These are phyloP conservation scores for Dryadomyces quercivorus DNA, from an alignment of 2,329 filamentous ascomycete species.

Conservation along the genomic window DNA sequence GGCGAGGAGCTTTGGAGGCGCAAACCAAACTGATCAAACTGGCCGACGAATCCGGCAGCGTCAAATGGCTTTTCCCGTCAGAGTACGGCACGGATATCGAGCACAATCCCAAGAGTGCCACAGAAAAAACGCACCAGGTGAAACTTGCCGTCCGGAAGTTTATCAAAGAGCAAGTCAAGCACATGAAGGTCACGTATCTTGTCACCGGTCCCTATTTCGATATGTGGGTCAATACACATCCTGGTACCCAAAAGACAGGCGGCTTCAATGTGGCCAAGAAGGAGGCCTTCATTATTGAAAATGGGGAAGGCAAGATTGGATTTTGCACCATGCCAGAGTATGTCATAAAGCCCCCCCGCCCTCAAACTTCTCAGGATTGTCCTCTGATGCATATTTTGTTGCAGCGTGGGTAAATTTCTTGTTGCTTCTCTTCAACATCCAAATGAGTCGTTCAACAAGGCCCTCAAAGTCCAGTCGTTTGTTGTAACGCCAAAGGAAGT, in stretches of 20 bases:
- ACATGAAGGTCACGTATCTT: slow-evolving; percentile 51
- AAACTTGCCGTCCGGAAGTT: slow-evolving; percentile 57
- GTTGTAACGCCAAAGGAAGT: slow-evolving; percentile 51
- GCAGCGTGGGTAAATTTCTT: slow-evolving; percentile 49
- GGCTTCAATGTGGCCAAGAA: slow-evolving; percentile 45
- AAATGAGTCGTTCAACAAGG: slow-evolving; percentile 36
- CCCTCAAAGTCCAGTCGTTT: slow-evolving; percentile 60
- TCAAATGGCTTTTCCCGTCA: slow-evolving; percentile 54
- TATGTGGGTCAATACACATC: slow-evolving; percentile 38
- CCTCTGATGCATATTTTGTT: neutral
- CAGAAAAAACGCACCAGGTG: slow-evolving; percentile 55
- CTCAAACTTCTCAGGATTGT: too few species aligned
- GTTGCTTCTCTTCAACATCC: slow-evolving; percentile 49
- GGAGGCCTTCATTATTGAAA: slow-evolving; percentile 48
- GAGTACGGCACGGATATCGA: slow-evolving; percentile 58
- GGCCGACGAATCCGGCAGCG: slow-evolving; percentile 38
- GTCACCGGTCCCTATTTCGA: slow-evolving; percentile 61
- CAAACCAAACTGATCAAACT: slow-evolving; percentile 51
- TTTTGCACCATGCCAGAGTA: slow-evolving; percentile 63
- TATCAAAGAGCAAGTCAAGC: slow-evolving; percentile 37
- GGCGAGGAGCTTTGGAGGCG: slow-evolving; percentile 45
- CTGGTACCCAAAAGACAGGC: slow-evolving; percentile 30
- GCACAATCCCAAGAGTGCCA: slow-evolving; percentile 41
- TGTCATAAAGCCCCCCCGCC: neutral
- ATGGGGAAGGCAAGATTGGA: slow-evolving; percentile 48